Base-by-base conservation (phyloP, 2,329 filamentous ascomycete genomes). In the Teratosphaeria destructans region DNA sequence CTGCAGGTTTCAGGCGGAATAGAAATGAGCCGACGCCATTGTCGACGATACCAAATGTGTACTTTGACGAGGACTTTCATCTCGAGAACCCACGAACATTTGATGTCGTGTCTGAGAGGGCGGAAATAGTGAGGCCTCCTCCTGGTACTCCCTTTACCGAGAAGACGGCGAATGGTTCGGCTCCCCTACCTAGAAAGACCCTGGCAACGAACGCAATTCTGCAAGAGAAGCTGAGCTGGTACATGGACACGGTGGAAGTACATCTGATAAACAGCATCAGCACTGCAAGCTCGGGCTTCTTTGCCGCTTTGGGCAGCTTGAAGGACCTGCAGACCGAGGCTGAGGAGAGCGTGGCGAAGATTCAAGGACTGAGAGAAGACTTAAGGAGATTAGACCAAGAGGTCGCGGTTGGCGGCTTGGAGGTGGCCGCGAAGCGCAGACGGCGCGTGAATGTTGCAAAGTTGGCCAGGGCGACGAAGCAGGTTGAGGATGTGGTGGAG, bases 221-320 rank as follows among this genome's bases (percentile, higher is more conserved):
- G 39, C 94, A 99, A 72, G 94, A 99, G 74, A 99, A 99, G 74
- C 79, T 99, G 12, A 97, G 94, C 0, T 99, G 94, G 94, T 99
- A 99, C 73, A 96, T 99, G 91, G 94, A 99, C 72, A 99, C 94
- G 0, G 91, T 99, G 26, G 94, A 99, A 72, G 90, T 99, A 58
- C 94, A 99, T 72, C 79, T 99, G 7, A 96, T 99, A 67, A 90
- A 90, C 35, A 96, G 92, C 0, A 99, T 99, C 63, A 97, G 93
- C 2, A 91, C 89, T 0, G 94, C 94, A 1, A 97, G 94, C 0
- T 91, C 90, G 0, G 96, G 93, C 0, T 99, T 99, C 74, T 99
- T 99, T 69, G 92, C 91, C 0, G 94, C 94, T 0, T 78, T 99
- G 0, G 93, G 94, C 0, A 95, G 92, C 0, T 78, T 99, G 37